Conservation (phyloP, 768 basidiomycete genomes). For the Russula griseocarnosa region DNA sequence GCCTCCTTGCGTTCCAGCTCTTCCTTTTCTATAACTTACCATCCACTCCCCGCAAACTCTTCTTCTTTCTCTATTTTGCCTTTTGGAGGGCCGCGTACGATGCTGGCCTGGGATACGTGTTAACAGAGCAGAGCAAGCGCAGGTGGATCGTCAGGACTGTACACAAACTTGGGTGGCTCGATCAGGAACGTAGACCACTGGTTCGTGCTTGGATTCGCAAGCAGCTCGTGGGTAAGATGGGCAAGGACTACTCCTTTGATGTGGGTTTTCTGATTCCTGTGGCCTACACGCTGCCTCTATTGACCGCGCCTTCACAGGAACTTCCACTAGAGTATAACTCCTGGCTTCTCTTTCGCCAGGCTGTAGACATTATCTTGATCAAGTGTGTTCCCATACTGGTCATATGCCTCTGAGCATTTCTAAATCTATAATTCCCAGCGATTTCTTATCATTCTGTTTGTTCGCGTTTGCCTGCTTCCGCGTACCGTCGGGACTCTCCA, state of each 20-base stretch:
- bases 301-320: slow-evolving; percentile 45
- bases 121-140: slow-evolving; percentile 93
- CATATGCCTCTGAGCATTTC: background rate
- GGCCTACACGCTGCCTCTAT: slow-evolving; percentile 12
- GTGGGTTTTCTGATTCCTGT: slow-evolving; percentile 44
- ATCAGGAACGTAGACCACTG: slow-evolving; percentile 56
- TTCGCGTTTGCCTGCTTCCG: slow-evolving; percentile 93
- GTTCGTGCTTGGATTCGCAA: slow-evolving; percentile 79
- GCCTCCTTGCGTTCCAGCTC: slow-evolving; percentile 71
- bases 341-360: slow-evolving; percentile 93
- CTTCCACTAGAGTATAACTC: slow-evolving; percentile 92
- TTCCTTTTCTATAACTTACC: slow-evolving; percentile 68
- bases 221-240: slow-evolving; percentile 91
- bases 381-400: slow-evolving; percentile 55
- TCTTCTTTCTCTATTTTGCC: slow-evolving; percentile 88
- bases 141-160: slow-evolving; percentile 88
- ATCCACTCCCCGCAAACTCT: slow-evolving; percentile 47
- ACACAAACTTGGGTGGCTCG: slow-evolving; percentile 83
- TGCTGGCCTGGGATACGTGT: slow-evolving; percentile 86
- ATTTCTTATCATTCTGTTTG: slow-evolving; percentile 91
- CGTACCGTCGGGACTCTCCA: slow-evolving; percentile 72
- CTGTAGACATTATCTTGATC: slow-evolving; percentile 93
- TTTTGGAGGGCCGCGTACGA: slow-evolving; percentile 94
- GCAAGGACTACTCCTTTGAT: slow-evolving; percentile 88
- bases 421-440: slow-evolving; percentile 46